Evolutionary conservation across 2,329 filamentous ascomycete species (phyloP), one percentile per base, ranked within the genome.

Genomic region (Septoria petroselini): DNA sequence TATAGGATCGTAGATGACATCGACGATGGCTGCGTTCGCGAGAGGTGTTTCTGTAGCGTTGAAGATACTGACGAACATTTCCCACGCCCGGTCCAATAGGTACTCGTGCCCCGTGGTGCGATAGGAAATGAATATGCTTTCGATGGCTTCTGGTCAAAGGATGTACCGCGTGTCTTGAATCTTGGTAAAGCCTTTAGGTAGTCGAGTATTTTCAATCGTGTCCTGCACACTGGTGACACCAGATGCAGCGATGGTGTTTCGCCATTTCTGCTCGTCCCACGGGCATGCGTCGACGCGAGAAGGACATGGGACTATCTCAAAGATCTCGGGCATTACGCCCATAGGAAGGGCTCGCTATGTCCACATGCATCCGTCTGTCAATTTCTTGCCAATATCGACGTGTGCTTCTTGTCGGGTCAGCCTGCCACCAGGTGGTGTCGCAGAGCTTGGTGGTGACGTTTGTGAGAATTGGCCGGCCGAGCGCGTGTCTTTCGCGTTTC

Each of bases 311-410:
- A 78, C 62, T 35, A 82, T 68, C 27, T 74, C 67, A 58, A 80
- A 81, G 39, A 71, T 65, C 61, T 84, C 81, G 1, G 81, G 79
- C 80, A 84, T 84, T 51, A 84, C 76, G 4, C 80, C 80, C 2
- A 76, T 70, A 1, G 75, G 74, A 4, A 77, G 76, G 7, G 73
- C 69, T 55, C 76, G 73, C 63, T 84, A 83, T 1, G 79, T 76
- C 79, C 80, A 84, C n/a, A 83, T 75, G 61, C 81, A 84, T 3
- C 77, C 77, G 48, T 83, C 75, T 0, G 79, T 78, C 38, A 84
- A 68, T 59, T 80, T 78, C 35, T 72, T 70, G 8, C 78, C 81
- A 43, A 82, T 74, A 1, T 73, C 68, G 53, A 83, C 68, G 57
- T 84, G 79, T 12, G 68, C 67, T 2, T 75, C 66, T n/a, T 77